These are phyloP conservation scores for Arachis stenosperma DNA, from an alignment of 306 rosid genomes.

Conservation along the genomic window DNA sequence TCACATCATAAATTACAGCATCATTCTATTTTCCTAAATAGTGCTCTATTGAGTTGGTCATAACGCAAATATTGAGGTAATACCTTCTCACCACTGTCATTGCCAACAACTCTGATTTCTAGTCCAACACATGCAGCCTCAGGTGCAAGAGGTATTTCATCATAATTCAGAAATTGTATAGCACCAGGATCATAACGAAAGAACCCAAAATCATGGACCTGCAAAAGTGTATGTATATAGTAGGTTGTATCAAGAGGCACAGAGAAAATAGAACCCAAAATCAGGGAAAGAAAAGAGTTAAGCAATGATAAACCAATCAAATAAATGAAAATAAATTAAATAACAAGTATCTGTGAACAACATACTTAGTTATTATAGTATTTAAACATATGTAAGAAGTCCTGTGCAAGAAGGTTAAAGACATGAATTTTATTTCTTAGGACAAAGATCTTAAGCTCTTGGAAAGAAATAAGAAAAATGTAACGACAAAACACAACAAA, in stretches of 20 bases:
- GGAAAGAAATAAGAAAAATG: not conserved
- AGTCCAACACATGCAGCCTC: constrained; percentile 93
- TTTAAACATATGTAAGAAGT: constrained; percentile 2
- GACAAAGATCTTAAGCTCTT: not conserved
- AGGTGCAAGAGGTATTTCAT: constrained; percentile 90
- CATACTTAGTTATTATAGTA: constrained; percentile 4
- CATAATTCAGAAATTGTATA: constrained; percentile 77
- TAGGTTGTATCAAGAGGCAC: constrained; percentile 33
- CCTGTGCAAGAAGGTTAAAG: constrained; percentile 9
- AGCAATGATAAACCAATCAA: not conserved
- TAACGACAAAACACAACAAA: constrained; percentile 13
- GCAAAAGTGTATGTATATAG: constrained; percentile 28
- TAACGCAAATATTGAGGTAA: constrained; percentile 10
- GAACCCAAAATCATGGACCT: constrained; percentile 99
- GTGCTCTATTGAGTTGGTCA: constrained; percentile 26
- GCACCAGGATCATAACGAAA: constrained; percentile 84
- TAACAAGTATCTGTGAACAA: not conserved
- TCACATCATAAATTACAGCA: not conserved
- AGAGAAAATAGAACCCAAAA: not conserved
- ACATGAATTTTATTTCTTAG: not conserved
- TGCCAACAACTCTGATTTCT: constrained; percentile 96
- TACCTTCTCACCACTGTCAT: constrained; percentile 99
- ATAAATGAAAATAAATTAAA: not conserved
- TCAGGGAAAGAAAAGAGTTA: not conserved
- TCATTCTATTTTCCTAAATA: not conserved